Percentiles rank a stretch among this genome's conserved stretches.
Evolutionary conservation across 192 early-diverging fungal species (phyloP).

Genomic region (Mortierella claussenii): DNA sequence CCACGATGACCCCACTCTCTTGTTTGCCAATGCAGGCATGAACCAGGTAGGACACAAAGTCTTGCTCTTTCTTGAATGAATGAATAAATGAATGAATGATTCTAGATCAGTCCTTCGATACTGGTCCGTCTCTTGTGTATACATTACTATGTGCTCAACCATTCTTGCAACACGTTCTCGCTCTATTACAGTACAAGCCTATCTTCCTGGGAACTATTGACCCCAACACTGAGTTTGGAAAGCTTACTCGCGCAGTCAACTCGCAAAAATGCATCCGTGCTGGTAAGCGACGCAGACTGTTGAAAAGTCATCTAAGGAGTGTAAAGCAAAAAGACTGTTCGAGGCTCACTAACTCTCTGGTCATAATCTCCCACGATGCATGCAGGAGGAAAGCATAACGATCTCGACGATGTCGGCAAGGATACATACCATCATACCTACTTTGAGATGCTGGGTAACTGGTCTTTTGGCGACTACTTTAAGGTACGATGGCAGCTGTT

Average conservation of each 20-base stretch:
- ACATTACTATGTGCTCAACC: not conserved
- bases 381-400: constrained; percentile 97
- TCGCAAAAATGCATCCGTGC: constrained; percentile 99
- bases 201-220: constrained; percentile 97
- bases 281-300: constrained; percentile 60
- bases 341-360: no score
- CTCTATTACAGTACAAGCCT: constrained; percentile 87
- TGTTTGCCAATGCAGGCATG: constrained; percentile 98
- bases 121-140: not conserved
- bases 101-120: no score
- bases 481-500: constrained; percentile 64
- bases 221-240: constrained; percentile 91
- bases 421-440: constrained; percentile 99
- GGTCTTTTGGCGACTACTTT: constrained; percentile 99
- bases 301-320: not conserved
- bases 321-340: not conserved
- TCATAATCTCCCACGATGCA: no score
- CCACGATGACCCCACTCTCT: constrained; percentile 93
- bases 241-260: constrained; percentile 92
- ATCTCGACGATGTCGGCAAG: constrained; percentile 98
- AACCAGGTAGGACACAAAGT: constrained; percentile 76
- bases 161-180: no score
- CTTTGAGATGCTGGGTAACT: constrained; percentile 99
- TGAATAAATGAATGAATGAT: no score
- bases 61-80: no score